Base-by-base conservation (phyloP, 139 green algal genomes). In the Chara braunii region DNA sequence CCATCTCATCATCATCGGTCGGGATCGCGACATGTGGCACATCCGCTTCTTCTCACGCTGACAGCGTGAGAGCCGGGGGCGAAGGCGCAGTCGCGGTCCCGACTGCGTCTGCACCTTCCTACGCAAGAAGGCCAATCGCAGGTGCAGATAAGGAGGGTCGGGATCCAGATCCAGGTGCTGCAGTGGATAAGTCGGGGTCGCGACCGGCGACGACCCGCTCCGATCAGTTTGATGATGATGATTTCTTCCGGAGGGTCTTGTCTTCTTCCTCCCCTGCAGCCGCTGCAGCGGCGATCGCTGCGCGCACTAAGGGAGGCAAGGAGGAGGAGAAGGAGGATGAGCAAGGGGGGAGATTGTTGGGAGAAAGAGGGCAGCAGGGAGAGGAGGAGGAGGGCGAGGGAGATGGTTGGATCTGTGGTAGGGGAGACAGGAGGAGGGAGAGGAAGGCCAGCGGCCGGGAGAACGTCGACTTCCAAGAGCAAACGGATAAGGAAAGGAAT, bases 341-440 rank as follows among this genome's bases (percentile, higher is more conserved):
- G 54, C 23, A 22, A 26, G 28, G 28, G 54, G 54, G 48, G 31
- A 37, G 29, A 22, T 36, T 51, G 31, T 70, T 66, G 42, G 61
- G 61, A 34, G 61, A 48, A 30, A 43, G 23, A 43, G 59, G 59
- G 50, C n/a, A n/a, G 12, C 33, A 62, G 31, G 59, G 59, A 22
- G 9, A 70, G 18, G 18, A 70, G 61, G 50, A 48, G 18, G 61
- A 51, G 61, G 61, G 63, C 50, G 61, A n/a, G 22, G 45, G 45
- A 9, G 31, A 28, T 28, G 31, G 45, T 26, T 28, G 0, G 9
- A 54, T 26, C 26, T 28, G 45, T 43, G 45, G 8, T 28, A 54
- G 8, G 45, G 7, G 45, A 54, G 9, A 28, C 26, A 54, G 45
- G 9, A 54, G 1, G 45, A 8, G n/a, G n/a, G n/a, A n/a, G n/a